A percentile compares a stretch with the other conserved stretches of the same genome.
These are phyloP conservation scores for Talaromyces ruber DNA, from an alignment of 495 filamentous ascomycete genomes.

Conservation along the genomic window DNA sequence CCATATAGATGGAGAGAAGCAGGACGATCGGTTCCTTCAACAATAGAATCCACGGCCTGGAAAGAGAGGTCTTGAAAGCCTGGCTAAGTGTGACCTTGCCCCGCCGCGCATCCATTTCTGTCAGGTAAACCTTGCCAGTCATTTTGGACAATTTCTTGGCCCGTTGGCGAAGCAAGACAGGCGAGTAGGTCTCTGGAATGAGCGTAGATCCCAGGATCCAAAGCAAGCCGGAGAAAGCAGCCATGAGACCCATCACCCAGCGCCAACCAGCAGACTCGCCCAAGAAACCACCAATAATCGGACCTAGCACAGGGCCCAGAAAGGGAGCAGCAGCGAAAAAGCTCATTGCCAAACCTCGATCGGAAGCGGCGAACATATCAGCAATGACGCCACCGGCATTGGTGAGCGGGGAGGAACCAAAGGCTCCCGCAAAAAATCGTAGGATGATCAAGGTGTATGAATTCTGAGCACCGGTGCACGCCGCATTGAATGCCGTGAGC, in stretches of 20 bases:
- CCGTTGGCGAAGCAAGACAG: constrained; percentile 47
- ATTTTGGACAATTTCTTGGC: constrained; percentile 43
- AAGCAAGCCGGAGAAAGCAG: constrained; percentile 40
- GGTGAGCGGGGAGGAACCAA: constrained; percentile 65
- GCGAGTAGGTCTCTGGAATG: constrained; percentile 55
- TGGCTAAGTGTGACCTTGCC: constrained; percentile 26
- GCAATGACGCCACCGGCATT: constrained; percentile 70
- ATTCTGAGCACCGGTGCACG: constrained; percentile 52
- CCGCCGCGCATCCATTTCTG: constrained; percentile 36
- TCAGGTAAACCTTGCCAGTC: constrained; percentile 48
- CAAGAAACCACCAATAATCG: constrained; percentile 54
- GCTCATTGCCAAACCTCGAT: constrained; percentile 56
- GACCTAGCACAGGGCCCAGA: constrained; percentile 58
- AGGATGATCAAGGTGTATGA: constrained; percentile 59
- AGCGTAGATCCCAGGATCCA: constrained; percentile 47
- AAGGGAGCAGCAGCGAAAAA: constrained; percentile 62
- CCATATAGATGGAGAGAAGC: constrained; percentile 62
- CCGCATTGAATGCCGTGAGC: constrained; percentile 63
- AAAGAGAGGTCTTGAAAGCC: constrained; percentile 36
- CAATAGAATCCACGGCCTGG: constrained; percentile 41
- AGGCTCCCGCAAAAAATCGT: constrained; percentile 72
- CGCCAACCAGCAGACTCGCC: constrained; percentile 52
- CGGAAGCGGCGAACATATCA: constrained; percentile 57
- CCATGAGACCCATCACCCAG: constrained; percentile 57
- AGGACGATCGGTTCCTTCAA: constrained; percentile 53